phyloP scores from a whole-genome alignment of 768 basidiomycete genomes.

The Flagelloscypha sp. region DNA sequence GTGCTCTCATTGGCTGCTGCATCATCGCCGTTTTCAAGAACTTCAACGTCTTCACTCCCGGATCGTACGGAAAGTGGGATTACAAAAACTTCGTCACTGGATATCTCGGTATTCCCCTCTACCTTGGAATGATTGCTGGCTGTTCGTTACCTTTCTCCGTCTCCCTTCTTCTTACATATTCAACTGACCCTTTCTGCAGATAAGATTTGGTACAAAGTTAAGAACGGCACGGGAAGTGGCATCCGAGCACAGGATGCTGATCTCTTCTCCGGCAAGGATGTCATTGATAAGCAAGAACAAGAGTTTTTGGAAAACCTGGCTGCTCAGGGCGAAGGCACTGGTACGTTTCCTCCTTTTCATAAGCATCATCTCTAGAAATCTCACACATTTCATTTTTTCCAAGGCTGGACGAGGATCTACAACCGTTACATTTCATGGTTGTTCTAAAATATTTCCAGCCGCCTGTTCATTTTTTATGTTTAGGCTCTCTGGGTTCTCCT shows the following conservation, averaged over 20 bases:
- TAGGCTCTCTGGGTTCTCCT: too few species aligned
- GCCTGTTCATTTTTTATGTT: too few species aligned
- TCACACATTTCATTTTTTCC: too few species aligned
- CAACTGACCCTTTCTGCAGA: constrained; percentile 27
- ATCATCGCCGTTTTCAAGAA: constrained; percentile 55
- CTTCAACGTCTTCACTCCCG: constrained; percentile 42
- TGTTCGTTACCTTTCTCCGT: constrained; percentile 27
- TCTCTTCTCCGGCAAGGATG: constrained; percentile 46
- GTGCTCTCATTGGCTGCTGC: constrained; percentile 41
- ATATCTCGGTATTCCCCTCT: constrained; percentile 36
- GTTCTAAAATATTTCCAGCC: too few species aligned
- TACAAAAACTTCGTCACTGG: constrained; percentile 61
- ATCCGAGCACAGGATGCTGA: constrained; percentile 47
- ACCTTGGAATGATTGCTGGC: constrained; percentile 30
- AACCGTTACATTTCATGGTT: too few species aligned
- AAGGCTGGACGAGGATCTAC: too few species aligned
- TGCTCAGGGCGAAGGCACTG: too few species aligned
- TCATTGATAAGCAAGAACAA: constrained; percentile 59
- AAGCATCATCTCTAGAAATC: too few species aligned
- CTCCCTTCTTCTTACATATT: constrained; percentile 30
- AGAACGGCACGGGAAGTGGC: too few species aligned
- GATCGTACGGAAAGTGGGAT: too few species aligned
- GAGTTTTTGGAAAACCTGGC: constrained; percentile 37
- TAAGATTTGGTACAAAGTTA: constrained; percentile 29
- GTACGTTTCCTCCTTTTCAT: too few species aligned